Conservation (phyloP, 1,139 yeast species). For the Lodderomyces orthopsilosis region DNA sequence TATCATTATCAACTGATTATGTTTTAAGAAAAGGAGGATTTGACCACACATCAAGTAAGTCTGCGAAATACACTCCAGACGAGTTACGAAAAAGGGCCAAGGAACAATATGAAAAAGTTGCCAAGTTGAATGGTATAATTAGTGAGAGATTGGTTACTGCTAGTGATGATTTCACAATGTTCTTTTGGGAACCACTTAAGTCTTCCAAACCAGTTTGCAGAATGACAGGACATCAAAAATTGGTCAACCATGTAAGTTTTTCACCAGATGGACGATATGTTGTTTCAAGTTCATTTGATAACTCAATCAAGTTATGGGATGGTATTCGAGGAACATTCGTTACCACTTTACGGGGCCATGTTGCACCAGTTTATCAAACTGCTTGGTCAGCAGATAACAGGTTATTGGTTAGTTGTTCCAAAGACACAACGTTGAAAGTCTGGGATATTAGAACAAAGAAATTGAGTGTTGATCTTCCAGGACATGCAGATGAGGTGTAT, state of each 20-base stretch:
- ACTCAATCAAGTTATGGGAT: conserved; percentile 93
- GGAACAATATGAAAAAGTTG: conserved; percentile 70
- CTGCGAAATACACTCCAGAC: conserved; percentile 22
- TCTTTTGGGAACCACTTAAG: conserved; percentile 88
- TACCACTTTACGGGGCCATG: conserved; percentile 93
- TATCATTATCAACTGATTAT: conserved; percentile 87
- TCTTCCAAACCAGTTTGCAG: conserved; percentile 80
- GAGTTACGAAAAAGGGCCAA: conserved; percentile 37
- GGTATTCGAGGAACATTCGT: conserved; percentile 89
- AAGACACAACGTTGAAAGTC: conserved; percentile 94
- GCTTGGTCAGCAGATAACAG: conserved; percentile 98
- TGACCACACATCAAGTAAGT: conserved; percentile 25
- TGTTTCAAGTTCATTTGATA: conserved; percentile 93
- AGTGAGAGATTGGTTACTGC: conserved; percentile 91
- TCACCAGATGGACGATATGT: conserved; percentile 93
- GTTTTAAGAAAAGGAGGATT: conserved; percentile 67
- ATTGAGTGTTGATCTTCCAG: conserved; percentile 85
- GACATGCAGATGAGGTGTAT: conserved; percentile 92
- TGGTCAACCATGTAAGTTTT: conserved; percentile 92
- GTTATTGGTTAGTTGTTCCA: conserved; percentile 85
- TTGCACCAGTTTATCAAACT: conserved; percentile 97
- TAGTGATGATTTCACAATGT: conserved; percentile 97
- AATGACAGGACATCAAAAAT: conserved; percentile 96
- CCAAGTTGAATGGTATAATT: conserved; percentile 63
- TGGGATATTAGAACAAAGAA: conserved; percentile 93